phyloP scores from a whole-genome alignment of 345 rosid species.

The Eucalyptus tenuipes region DNA sequence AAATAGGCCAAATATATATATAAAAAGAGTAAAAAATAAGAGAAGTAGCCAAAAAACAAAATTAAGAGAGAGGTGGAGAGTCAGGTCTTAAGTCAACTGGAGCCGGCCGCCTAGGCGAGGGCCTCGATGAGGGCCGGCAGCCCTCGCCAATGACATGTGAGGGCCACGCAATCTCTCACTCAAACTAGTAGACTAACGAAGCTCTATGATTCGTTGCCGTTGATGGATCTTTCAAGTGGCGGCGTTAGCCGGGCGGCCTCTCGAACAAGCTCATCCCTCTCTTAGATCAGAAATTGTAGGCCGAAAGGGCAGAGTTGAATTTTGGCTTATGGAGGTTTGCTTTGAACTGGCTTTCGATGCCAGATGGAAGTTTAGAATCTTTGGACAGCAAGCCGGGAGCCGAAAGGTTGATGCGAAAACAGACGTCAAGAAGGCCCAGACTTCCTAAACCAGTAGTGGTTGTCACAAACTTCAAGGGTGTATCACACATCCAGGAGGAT shows the following conservation, averaged over 20 bases:
- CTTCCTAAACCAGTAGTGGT: not conserved
- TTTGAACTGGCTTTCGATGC: not conserved
- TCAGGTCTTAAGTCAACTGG: not conserved
- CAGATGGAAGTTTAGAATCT: not conserved
- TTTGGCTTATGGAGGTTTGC: not conserved
- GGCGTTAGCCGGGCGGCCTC: not conserved
- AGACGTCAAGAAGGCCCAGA: not conserved
- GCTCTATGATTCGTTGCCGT: not conserved
- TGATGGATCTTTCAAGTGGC: not conserved
- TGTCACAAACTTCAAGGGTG: not conserved
- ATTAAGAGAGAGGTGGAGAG: not conserved
- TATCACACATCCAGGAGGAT: not conserved
- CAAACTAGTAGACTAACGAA: not conserved
- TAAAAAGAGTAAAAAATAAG: not conserved
- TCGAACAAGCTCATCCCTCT: not conserved
- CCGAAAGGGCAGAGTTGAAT: not conserved
- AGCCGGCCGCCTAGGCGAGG: rapidly evolving
- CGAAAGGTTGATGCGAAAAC: not conserved
- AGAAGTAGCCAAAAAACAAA: not conserved
- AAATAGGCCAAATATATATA: not conserved
- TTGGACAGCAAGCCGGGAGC: not conserved
- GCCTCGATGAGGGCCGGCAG: not conserved
- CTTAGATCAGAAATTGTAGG: not conserved
- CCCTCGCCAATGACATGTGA: not conserved
- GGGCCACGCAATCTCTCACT: not conserved